Evolutionary conservation across 2,329 filamentous ascomycete genomes (phyloP), one percentile per base, ranked within the genome.

Genomic region (Diplodia scrobiculata): DNA sequence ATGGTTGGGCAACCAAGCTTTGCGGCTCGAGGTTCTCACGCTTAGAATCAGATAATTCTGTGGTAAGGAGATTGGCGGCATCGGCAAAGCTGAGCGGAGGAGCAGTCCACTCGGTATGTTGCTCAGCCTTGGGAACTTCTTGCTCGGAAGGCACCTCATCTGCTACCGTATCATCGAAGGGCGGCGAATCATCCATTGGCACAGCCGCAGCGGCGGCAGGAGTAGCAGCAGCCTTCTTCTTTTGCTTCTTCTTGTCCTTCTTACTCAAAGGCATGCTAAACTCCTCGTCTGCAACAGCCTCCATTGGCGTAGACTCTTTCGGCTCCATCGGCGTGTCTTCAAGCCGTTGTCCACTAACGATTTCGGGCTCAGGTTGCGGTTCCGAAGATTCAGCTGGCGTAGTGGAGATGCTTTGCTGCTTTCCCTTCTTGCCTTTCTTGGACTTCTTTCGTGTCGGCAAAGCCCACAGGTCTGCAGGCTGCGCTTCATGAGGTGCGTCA

Each of bases 341-440:
- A n/a, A 3, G 38, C 11, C 21, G 41, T 3, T 27, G 10, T 11
- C 34, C 55, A 6, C 17, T 36, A 25, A 21, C 9, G 11, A 13
- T 17, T 4, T 34, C 55, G 3, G 17, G n/a, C 17, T 19, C 25
- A 21, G 9, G 9, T 5, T 29, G 17, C 1, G 3, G 5, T 45
- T 60, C 41, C 4, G 55, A 34, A 9, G 11, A 5, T 32, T 60
- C 55, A 13, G 71, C 55, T 69, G 71, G 55, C 67, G 47, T n/a
- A 21, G 25, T 59, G 17, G 63, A 59, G 25, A 59, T 51, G n/a
- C 32, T 48, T 21, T 50, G 63, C 51, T 47, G 51, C 25, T 68
- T 72, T 65, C 70, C 70, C 36, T 73, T 74, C 67, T 75, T 74
- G 53, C 65, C 68, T 68, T 76, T 70, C 63, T 69, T 70, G 17